Evolutionary conservation across 1,284 basidiomycete species (phyloP).

Genomic region (Cutaneotrichosporon sp.): DNA sequence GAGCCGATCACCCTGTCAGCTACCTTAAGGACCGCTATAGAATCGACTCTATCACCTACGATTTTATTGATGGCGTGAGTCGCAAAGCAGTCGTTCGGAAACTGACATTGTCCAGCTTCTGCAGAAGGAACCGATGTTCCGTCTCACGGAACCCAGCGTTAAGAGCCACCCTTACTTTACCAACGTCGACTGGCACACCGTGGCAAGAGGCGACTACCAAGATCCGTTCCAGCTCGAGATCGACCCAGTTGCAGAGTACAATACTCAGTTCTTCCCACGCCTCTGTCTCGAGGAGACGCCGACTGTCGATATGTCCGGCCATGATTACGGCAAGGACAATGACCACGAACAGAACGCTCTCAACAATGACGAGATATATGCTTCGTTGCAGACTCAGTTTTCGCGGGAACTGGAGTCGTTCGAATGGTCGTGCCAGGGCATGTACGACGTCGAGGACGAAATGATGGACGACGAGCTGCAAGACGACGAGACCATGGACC

Average conservation of each 20-base stretch:
- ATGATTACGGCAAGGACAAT: constrained; percentile 26
- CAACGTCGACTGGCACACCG: constrained; percentile 60
- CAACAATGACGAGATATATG: constrained; percentile 36
- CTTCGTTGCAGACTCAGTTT: constrained; percentile 28
- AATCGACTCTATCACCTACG: constrained; percentile 90
- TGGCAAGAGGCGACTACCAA: constrained; percentile 35
- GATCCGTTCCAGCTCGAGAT: constrained; percentile 96
- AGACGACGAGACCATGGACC: not conserved
- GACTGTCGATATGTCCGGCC: constrained; percentile 46
- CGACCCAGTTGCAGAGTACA: constrained; percentile 84
- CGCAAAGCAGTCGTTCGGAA: too few relatives aligned
- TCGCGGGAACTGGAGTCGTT: constrained; percentile 31
- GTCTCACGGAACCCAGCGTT: constrained; percentile 78
- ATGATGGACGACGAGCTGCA: not conserved
- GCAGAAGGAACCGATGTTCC: constrained; percentile 81
- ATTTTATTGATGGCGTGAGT: constrained; percentile 71
- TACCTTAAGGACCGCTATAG: constrained; percentile 34
- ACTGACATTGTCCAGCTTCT: constrained; percentile 62
- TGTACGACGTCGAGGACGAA: constrained; percentile 9
- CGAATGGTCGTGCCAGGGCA: constrained; percentile 27
- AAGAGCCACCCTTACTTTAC: constrained; percentile 93
- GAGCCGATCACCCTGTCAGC: constrained; percentile 10
- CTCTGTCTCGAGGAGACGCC: constrained; percentile 93
- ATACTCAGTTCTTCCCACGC: constrained; percentile 97
- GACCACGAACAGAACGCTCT: constrained; percentile 23